Evolutionary conservation across 2,329 filamentous ascomycete genomes (phyloP), one percentile per base, ranked within the genome.

Genomic region (Chaetomium globosum): DNA sequence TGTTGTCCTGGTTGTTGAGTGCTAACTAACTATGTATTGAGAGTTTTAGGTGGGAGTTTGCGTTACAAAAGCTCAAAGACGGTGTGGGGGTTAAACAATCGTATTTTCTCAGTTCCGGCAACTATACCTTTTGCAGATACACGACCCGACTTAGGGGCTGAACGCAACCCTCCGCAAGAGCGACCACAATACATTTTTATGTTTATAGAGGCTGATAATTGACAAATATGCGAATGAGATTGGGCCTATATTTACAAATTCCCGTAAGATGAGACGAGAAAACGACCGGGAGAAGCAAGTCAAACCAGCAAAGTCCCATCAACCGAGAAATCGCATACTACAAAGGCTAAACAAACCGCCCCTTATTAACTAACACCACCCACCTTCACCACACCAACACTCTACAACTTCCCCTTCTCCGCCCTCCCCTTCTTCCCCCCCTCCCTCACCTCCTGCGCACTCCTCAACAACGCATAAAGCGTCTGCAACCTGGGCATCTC

Each of bases 401-500:
- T 53, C 48, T 51, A 81, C 65, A 80, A 67, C 71, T 79, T 81
- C 53, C 70, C 75, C 69, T 21, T 23, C 71, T 79, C 81, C 53
- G 70, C 75, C 69, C 16, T 23, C 39, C 10, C 31, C 52, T 21
- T 36, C 56, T 65, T 13, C 31, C 16, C 65, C 62, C 69, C 70
- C 59, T 85, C 82, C 63, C 85, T 78, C 59, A 81, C 81, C 68
- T 77, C 75, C 79, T 89, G 87, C 70, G 84, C 83, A 73, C 86
- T 88, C 74, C 82, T 82, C 68, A 90, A 74, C 70, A 90, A 74
- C 30, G 87, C 88, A 78, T 91, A 90, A 69, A 90, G 70, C 26
- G 77, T 89, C 78, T 90, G 87, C 77, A 91, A 72, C 73, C 87
- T 78, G 12, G 87, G 87, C 83, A 90, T 84, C 71, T 88, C 84